These are phyloP conservation scores for Aspergillus carlsbadensis DNA, from an alignment of 495 filamentous ascomycete genomes.

Conservation along the genomic window DNA sequence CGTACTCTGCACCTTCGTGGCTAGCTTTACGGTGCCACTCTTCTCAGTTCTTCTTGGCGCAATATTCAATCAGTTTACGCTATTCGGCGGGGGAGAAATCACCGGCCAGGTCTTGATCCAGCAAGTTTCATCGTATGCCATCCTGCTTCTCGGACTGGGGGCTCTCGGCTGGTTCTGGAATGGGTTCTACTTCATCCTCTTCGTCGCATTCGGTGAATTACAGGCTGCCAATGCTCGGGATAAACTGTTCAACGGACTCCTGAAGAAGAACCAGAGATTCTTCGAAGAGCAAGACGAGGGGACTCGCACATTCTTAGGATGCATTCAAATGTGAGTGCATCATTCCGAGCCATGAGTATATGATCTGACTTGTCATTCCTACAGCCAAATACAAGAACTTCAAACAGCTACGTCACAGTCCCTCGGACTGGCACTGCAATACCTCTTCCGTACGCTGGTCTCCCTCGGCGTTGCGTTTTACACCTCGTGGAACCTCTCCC, in stretches of 20 bases:
- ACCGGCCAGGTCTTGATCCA: constrained; percentile 47
- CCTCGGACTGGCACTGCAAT: constrained; percentile 66
- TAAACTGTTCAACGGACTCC: constrained; percentile 62
- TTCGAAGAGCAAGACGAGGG: constrained; percentile 75
- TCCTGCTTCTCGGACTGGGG: constrained; percentile 61
- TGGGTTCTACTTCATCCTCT: constrained; percentile 61
- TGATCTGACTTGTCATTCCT: constrained; percentile 1
- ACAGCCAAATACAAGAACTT: constrained; percentile 78
- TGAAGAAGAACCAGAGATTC: constrained; percentile 77
- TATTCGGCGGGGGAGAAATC: constrained; percentile 59
- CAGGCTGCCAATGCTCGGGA: constrained; percentile 67
- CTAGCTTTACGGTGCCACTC: constrained; percentile 32
- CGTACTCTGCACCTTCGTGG: constrained; percentile 54
- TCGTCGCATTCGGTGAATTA: constrained; percentile 76
- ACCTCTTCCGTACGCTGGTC: constrained; percentile 56
- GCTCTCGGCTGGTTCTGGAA: constrained; percentile 62
- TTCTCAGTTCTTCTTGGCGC: constrained; percentile 72
- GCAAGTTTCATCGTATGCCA: constrained; percentile 55
- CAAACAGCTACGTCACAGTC: constrained; percentile 78
- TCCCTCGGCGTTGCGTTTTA: constrained; percentile 71
- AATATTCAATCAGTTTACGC: constrained; percentile 69
- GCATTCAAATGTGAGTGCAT: constrained; percentile 68
- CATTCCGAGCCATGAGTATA: not conserved
- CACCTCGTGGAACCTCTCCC: constrained; percentile 79
- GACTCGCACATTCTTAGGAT: constrained; percentile 65